Conservation (phyloP, 306 rosid species). For the Trifolium subterraneum region DNA sequence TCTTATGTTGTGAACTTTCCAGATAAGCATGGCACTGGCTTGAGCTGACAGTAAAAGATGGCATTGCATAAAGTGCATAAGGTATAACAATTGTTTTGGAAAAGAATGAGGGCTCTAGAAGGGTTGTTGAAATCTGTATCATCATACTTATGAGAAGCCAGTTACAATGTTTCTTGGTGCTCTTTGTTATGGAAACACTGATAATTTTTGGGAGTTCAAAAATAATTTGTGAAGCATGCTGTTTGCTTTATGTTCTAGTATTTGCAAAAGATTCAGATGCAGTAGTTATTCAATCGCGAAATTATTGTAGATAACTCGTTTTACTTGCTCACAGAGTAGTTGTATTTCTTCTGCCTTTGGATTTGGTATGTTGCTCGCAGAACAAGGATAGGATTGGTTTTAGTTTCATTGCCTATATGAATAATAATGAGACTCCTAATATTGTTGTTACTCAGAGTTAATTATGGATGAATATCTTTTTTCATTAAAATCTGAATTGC, state of each 20-base stretch:
- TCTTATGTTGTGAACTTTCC: background rate
- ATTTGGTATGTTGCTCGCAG: background rate
- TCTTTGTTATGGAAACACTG: background rate
- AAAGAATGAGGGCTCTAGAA: background rate
- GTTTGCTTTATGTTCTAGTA: background rate
- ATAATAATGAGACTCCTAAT: background rate
- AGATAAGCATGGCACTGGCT: background rate
- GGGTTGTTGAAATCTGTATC: slow-evolving; percentile 8
- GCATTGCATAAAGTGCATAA: background rate
- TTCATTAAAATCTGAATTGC: background rate
- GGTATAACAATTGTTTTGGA: background rate
- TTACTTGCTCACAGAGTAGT: background rate
- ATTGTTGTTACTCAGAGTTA: background rate
- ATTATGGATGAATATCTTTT: background rate
- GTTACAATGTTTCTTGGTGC: background rate
- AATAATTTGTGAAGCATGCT: background rate
- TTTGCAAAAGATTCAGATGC: background rate
- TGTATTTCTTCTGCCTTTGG: background rate
- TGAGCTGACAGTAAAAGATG: background rate
- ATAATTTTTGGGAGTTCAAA: background rate
- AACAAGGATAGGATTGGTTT: background rate
- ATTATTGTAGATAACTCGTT: slow-evolving; percentile 16
- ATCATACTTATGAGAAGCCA: background rate
- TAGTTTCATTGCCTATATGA: background rate
- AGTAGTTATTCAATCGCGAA: background rate